Conservation (phyloP, 2,329 filamentous ascomycete species). For the Chalara sp. region DNA sequence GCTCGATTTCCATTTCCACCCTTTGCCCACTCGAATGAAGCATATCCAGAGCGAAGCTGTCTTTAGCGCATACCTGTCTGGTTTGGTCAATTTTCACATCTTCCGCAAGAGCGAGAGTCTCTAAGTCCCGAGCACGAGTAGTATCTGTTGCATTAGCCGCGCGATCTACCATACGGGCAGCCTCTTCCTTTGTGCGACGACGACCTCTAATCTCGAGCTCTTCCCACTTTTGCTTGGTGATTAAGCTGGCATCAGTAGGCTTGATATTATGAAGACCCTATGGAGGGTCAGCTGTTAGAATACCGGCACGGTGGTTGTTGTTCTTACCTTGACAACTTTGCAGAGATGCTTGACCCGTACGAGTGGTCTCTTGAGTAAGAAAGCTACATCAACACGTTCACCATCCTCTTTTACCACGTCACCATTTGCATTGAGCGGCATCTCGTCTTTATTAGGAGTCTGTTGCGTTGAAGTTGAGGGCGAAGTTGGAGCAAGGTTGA, state of each 20-base stretch:
- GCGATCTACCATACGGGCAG: constrained; percentile 72
- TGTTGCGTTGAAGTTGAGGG: constrained; percentile 47
- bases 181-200: constrained; percentile 65
- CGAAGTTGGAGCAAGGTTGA: constrained; percentile 72
- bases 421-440: constrained; percentile 57
- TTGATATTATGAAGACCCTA: constrained; percentile 16
- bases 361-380: constrained; percentile 81
- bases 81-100: constrained; percentile 66
- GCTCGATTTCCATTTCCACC: constrained; percentile 80
- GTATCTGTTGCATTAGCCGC: constrained; percentile 79
- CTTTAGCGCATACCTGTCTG: constrained; percentile 80
- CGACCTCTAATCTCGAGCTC: constrained; percentile 71
- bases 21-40: constrained; percentile 85
- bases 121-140: constrained; percentile 70
- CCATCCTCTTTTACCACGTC: constrained; percentile 59
- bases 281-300: constrained; percentile 3
- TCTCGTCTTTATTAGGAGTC: constrained; percentile 46
- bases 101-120: constrained; percentile 65
- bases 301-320: too few relatives aligned
- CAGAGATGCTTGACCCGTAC: constrained; percentile 81
- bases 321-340: constrained; percentile 67
- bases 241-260: constrained; percentile 37
- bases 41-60: constrained; percentile 81
- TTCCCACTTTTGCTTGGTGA: constrained; percentile 40
- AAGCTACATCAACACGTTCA: constrained; percentile 89